Evolutionary conservation across 2,329 filamentous ascomycete species (phyloP), one percentile per base, ranked within the genome.

Genomic region (Hymenoscyphus occultus): DNA sequence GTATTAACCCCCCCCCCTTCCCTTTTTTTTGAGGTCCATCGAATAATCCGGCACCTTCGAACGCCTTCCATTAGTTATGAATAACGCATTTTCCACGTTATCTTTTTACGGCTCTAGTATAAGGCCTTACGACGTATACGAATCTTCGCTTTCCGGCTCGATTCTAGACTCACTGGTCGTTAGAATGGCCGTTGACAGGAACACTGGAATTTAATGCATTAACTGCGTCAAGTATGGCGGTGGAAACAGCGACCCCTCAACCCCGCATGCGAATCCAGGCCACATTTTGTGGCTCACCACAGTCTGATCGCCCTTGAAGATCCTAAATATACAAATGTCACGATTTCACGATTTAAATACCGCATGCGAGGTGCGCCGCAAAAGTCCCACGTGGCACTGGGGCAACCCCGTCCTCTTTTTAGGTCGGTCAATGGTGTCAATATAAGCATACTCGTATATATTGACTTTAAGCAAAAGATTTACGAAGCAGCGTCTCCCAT

Each of bases 141-240:
- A 54, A n/a, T 54, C 12, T 22, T 54, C 48, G 22, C 48, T 19
- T 54, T 9, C 31, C 48, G 19, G 19, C 10, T 54, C 19, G 3
- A 28, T 28, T 54, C 48, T 4, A 28, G 19, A 13, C 48, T 28
- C 48, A 54, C 3, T 54, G 48, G 48, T 9, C 22, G 10, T 54
- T 54, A 10, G 22, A 19, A 12, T 35, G 35, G 35, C 35, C 13
- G 54, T 5, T 56, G 54, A 56, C n/a, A 56, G 31, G 22, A 39
- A 58, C 22, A 28, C 16, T 39, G 35, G 31, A 9, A 54, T 58
- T 39, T 39, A 58, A 58, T 35, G n/a, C 56, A 58, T 58, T 58
- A 39, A 58, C n/a, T 58, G 56, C 56, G 22, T 58, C 56, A 58
- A 39, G 56, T 58, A 39, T 58, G 56, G 19, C 48, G 48, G 48